phyloP scores from a whole-genome alignment of 805 yeast genomes.

The Cyberlindnera xishuangbannaensis region DNA sequence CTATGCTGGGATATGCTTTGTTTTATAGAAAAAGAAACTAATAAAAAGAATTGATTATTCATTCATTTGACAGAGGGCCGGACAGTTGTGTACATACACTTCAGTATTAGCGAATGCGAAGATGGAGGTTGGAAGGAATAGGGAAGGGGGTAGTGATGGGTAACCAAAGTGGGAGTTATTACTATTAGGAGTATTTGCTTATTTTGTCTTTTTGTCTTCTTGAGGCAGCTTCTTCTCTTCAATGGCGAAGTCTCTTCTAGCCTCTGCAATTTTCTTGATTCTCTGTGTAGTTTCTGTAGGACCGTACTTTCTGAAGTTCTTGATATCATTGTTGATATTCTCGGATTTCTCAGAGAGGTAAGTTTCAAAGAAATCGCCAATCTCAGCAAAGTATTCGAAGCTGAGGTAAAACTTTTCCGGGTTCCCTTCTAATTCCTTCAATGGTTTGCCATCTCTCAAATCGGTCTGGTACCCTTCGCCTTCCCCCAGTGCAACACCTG shows the following conservation, averaged over 20 bases:
- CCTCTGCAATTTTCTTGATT: slow-evolving; percentile 28
- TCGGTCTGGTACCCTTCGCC: slow-evolving; percentile 80
- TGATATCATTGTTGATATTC: slow-evolving; percentile 39
- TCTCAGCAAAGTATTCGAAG: slow-evolving; percentile 48
- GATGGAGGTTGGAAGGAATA: no score
- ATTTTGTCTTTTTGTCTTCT: slow-evolving; percentile 14
- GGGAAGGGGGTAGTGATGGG: no score
- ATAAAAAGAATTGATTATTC: no score
- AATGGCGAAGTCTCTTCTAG: slow-evolving; percentile 14
- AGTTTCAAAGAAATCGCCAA: slow-evolving; percentile 44
- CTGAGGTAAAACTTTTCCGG: slow-evolving; percentile 46
- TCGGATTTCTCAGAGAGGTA: slow-evolving; percentile 29
- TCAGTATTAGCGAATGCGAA: no score
- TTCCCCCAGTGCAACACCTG: slow-evolving; percentile 56
- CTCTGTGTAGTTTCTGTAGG: slow-evolving; percentile 43
- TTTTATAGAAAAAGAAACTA: no score
- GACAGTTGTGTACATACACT: no score
- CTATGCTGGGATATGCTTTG: background rate
- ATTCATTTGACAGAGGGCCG: no score
- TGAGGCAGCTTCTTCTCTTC: slow-evolving; percentile 4
- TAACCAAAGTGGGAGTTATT: no score
- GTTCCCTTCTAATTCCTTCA: slow-evolving; percentile 33
- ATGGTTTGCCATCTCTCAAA: slow-evolving; percentile 33
- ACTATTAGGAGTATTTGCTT: no score
- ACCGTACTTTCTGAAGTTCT: slow-evolving; percentile 64